Base-by-base conservation (phyloP, 148 eudicot genomes). In the Simmondsia chinensis region DNA sequence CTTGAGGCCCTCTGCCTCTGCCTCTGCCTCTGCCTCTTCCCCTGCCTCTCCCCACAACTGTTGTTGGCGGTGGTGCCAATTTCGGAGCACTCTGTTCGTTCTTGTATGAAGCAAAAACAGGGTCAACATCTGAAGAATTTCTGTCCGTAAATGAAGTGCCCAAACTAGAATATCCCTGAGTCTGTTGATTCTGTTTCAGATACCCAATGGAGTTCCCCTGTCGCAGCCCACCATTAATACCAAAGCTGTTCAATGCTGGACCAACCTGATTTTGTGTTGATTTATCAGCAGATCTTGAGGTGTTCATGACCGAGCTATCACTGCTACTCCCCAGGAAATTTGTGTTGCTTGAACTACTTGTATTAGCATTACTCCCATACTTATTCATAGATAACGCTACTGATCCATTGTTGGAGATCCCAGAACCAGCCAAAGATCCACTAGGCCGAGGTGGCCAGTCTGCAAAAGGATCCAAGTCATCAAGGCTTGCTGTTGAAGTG, bases 1-100 rank as follows among this genome's bases (percentile, higher is more conserved):
- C 86, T 55, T 66, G 79, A 55, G 47, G 77, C 48, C 88, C 93
- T 59, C 85, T 65, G 18, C 87, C 87, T 48, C 87, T 72, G 31
- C 85, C 96, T 46, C 96, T 70, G 17, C 75, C 91, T 72, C 84
- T 71, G 18, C 87, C 87, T 48, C 87, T 72, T 35, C 85, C 96
- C 46, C 96, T 70, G 17, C 75, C 91, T 72, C 84, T 71, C 12
- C 95, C 95, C 21, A 85, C 76, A 56, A 86, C 70, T 41, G 77
- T 85, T 21, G 74, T 24, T 2, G 97, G 97, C 13, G 97, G 97
- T 11, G 97, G 97, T 42, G 97, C 97, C 41, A 91, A 72, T 63
- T 71, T 82, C 30, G 51, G 80, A 43, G 95, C 93, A 52, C 61
- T 55, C 32, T 60, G 67, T 22, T 75, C 83, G 49, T 43, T 75